These are phyloP conservation scores for Tardiomyces digboiensis DNA, from an alignment of 1,139 yeast genomes.

Conservation along the genomic window DNA sequence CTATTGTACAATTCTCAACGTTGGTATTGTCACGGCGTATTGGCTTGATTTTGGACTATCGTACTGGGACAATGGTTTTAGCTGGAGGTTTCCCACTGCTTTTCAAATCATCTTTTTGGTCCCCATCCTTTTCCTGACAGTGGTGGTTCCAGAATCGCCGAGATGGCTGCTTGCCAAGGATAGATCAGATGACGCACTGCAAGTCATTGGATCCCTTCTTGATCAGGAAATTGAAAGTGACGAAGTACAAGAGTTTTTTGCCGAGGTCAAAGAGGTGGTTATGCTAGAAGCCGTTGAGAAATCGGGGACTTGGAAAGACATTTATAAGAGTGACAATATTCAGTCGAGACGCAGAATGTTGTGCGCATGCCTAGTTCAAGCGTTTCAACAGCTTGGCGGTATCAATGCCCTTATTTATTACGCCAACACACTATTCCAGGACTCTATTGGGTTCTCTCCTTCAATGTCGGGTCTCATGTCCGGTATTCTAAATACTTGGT, in stretches of 20 bases:
- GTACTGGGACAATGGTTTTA: not conserved
- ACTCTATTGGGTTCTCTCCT: not conserved
- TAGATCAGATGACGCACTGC: constrained; percentile 32
- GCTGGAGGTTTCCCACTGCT: not conserved
- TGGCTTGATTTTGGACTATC: not conserved
- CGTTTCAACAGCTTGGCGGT: not conserved
- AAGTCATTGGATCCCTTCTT: constrained; percentile 34
- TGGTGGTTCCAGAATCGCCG: constrained; percentile 52
- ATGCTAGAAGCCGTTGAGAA: not conserved
- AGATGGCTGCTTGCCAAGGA: constrained; percentile 52
- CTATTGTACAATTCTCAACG: not conserved
- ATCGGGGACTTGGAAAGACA: not conserved
- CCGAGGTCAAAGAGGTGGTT: not conserved
- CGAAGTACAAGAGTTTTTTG: not conserved
- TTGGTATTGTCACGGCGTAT: not conserved
- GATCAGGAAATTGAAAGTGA: not conserved
- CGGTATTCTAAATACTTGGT: constrained; percentile 2
- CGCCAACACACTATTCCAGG: not conserved
- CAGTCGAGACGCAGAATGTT: not conserved
- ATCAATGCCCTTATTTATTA: not conserved
- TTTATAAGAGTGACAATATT: not conserved
- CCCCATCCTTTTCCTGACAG: not conserved
- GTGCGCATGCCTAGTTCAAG: not conserved
- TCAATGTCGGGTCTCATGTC: not conserved
- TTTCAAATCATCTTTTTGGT: not conserved